A percentile compares a stretch with the other conserved stretches of the same genome.
phyloP scores from a whole-genome alignment of 768 basidiomycete genomes.

The Paxillus rubicundulus region DNA sequence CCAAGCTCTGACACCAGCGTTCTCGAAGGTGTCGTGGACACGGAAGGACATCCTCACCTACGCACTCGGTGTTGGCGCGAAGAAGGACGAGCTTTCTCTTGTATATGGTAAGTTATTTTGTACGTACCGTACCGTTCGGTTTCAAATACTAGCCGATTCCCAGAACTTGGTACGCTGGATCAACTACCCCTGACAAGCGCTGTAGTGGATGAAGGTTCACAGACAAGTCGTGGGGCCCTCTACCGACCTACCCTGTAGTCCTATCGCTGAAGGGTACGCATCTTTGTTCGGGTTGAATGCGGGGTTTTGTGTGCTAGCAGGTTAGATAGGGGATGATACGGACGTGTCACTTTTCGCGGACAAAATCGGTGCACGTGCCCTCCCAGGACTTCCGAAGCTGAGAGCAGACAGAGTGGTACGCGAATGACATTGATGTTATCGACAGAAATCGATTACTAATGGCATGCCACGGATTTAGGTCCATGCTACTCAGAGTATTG shows the following conservation, averaged over 20 bases:
- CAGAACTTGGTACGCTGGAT: slow-evolving; percentile 50
- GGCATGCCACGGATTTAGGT: slow-evolving; percentile 42
- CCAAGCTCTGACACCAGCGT: background rate
- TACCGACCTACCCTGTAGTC: slow-evolving; percentile 86
- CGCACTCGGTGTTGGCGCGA: slow-evolving; percentile 79
- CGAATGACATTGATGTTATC: background rate
- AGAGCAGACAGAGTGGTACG: slow-evolving; percentile 70
- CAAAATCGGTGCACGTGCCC: slow-evolving; percentile 33
- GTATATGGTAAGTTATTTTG: slow-evolving; percentile 57
- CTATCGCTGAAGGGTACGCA: slow-evolving; percentile 62
- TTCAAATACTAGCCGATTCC: background rate
- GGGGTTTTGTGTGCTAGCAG: background rate
- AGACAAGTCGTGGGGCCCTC: slow-evolving; percentile 70
- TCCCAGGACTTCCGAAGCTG: slow-evolving; percentile 69
- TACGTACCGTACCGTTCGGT: background rate
- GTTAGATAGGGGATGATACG: slow-evolving; percentile 45
- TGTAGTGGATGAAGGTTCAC: background rate
- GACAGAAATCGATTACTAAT: background rate
- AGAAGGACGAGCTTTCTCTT: slow-evolving; percentile 64
- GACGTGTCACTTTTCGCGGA: slow-evolving; percentile 72
- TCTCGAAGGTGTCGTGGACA: slow-evolving; percentile 72
- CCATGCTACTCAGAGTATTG: slow-evolving; percentile 76
- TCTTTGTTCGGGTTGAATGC: background rate
- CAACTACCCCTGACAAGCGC: background rate
- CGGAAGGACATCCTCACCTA: slow-evolving; percentile 80